Evolutionary conservation across 2,329 filamentous ascomycete species (phyloP), one percentile per base, ranked within the genome.

Genomic region (Fusarium napiforme): DNA sequence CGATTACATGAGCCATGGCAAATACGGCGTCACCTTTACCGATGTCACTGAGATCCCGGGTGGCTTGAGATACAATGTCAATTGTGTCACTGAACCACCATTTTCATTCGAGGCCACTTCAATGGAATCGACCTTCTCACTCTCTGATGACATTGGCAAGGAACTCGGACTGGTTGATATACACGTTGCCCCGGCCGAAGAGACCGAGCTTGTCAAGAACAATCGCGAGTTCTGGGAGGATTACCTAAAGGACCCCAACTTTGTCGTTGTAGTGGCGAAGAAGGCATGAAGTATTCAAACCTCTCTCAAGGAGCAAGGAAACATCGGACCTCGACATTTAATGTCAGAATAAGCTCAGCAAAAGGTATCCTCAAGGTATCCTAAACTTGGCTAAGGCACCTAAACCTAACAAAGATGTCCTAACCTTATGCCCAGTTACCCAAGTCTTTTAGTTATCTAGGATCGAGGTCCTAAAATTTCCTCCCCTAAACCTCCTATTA

Each of bases 71-170:
- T 60, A 53, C n/a, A 18, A 53, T 2, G 43, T 60, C 7, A 53
- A 60, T 7, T 60, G 45, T 10, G 57, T 60, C 0, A 60, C 57
- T 1, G 45, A 60, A 2, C 57, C 57, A 0, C 45, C 57, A 0
- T 52, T 60, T 2, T 60, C 57, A 1, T 60, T 60, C 2, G 45
- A 60, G 4, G 57, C 57, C 5, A 60, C 57, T 26, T 60, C 45
- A 3, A 60, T 60, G 45, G 45, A 60, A 6, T 40, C 57, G 21
- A 60, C 45, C 8, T 60, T 21, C 12, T 60, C 45, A 2, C 45
- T 60, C 1, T 39, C 57, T 21, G 57, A 60, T 40, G 45, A 40
- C 15, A 60, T 60, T 1, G 43, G 32, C 3, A 60, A 32, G 5
- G 34, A 53, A 2, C 45, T 60, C 7, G 45, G 45, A 7, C 14